Base-by-base conservation (phyloP, 1,139 yeast species). In the Eremothecium gossypii region DNA sequence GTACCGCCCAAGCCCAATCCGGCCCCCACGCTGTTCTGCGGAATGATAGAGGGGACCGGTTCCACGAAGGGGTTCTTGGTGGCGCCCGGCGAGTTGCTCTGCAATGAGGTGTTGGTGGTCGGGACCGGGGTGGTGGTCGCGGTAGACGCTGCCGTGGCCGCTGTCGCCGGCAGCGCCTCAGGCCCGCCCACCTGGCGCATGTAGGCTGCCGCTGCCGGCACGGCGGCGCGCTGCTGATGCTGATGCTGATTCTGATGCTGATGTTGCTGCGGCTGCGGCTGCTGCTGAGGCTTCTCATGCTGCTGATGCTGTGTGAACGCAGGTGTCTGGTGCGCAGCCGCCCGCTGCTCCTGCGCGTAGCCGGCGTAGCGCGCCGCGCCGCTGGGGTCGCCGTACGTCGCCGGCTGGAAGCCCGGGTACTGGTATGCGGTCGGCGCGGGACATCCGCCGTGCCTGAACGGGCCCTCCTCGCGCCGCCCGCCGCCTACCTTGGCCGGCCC, bases 261-360 rank as follows among this genome's bases (percentile, higher is more conserved):
- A 20, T 43, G 52, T 14, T 36, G 50, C 33, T 52, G 59, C 27
- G 45, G 48, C 10, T 46, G 50, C 10, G 39, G 49, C 35, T 33
- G 43, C 29, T 43, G 50, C 33, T 39, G 42, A 37, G n/a, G 48
- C 33, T 29, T 50, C 33, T 36, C 52, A 36, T 27, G 47, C 30
- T 20, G 47, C 7, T 37, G 39, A 26, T 34, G 42, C 30, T 35
- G 28, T 26, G 32, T 33, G 34, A 46, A 27, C 33, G 47, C 37
- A 36, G 51, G 50, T 28, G 39, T 42, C 36, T 50, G 58, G 37
- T 55, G 55, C 39, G 49, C 45, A 51, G 50, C 45, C 50, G 27
- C 29, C 8, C 11, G 27, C 26, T 10, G 50, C 48, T 30, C 49
- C 36, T 38, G 41, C n/a, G 30, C 33, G n/a, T 30, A 27, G 26